Evolutionary conservation across 2,329 filamentous ascomycete species (phyloP), one percentile per base, ranked within the genome.

Genomic region (Exophiala spinifera): DNA sequence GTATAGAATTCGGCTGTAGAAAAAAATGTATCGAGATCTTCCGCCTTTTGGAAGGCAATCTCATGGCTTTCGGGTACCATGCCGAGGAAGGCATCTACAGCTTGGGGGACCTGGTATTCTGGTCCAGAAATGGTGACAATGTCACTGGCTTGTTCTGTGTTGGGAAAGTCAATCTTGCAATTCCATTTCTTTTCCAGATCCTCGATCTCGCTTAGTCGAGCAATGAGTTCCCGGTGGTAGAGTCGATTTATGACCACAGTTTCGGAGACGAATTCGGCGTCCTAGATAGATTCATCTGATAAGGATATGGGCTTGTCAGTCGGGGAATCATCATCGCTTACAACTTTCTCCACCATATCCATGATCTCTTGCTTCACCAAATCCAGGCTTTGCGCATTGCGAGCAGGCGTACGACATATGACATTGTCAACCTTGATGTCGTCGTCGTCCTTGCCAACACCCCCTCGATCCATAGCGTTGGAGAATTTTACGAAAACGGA

Each of bases 401-500:
- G 88, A 61, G 94, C 94, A 46, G 94, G 94, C 0, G 94, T 99
- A 51, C 94, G 90, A 72, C 94, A 99, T 65, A 99, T 96, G 64
- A 99, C 94, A 69, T 99, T 97, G 76, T 99, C 94, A 43, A 97
- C 91, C 72, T 96, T 96, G 74, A 96, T 89, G 69, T 99, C 94
- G 68, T 99, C 94, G 67, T 99, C 94, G 68, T 97, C 91, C 63
- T 95, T 91, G 61, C 91, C 89, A 72, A 95, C 87, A 33, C 91
- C 87, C 60, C 90, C 94, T 68, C 94, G 87, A 69, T 99, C 94
- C 91, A 97, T 97, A 14, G 94, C 94, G 65, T 99, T 99, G 61
- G 91, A 96, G 68, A 99, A 99, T 70, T 99, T 99, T 76, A 99
- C 94, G 66, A 99, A 99, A 63, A 99, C 94, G 0, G 94, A 97